Conservation (phyloP, 495 filamentous ascomycete genomes). For the Trichoderma virens region DNA sequence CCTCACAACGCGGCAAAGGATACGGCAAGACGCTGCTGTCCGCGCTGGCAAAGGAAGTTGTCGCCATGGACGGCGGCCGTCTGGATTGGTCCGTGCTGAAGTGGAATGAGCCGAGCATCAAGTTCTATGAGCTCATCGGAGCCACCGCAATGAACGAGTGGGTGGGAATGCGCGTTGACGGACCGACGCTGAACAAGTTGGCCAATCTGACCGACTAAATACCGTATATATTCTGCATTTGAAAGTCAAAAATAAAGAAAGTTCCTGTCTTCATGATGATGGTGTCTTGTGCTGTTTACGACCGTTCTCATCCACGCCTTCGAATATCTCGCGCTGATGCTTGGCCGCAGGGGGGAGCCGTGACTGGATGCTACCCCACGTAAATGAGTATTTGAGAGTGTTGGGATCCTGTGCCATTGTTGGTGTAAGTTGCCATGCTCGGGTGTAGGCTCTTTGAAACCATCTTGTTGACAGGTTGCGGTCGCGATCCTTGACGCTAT, state of each 20-base stretch:
- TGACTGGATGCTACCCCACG: slow-evolving; percentile 25
- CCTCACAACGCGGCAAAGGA: slow-evolving; percentile 59
- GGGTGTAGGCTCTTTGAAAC: slow-evolving; percentile 24
- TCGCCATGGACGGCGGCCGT: slow-evolving; percentile 61
- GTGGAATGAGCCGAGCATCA: slow-evolving; percentile 82
- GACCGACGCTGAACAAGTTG: slow-evolving; percentile 57
- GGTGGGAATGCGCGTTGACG: slow-evolving; percentile 85
- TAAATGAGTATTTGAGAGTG: slow-evolving; percentile 21
- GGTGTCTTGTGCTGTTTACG: background rate
- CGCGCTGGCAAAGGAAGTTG: slow-evolving; percentile 67
- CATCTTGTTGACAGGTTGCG: slow-evolving; percentile 14
- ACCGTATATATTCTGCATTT: background rate
- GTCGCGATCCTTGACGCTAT: slow-evolving; percentile 1
- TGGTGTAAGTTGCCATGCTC: slow-evolving; percentile 29
- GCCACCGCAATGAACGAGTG: slow-evolving; percentile 79
- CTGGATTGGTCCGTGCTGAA: slow-evolving; percentile 91
- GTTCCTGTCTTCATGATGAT: background rate
- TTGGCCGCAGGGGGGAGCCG: slow-evolving; percentile 13
- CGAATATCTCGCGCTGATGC: slow-evolving; percentile 23
- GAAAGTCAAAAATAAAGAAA: background rate
- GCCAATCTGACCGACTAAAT: slow-evolving; percentile 34
- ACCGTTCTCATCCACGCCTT: slow-evolving; percentile 17
- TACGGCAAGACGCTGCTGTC: slow-evolving; percentile 72
- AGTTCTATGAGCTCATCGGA: slow-evolving; percentile 79
- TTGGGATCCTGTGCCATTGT: slow-evolving; percentile 21